phyloP scores from a whole-genome alignment of 306 rosid genomes.

The Acacia confusa region DNA sequence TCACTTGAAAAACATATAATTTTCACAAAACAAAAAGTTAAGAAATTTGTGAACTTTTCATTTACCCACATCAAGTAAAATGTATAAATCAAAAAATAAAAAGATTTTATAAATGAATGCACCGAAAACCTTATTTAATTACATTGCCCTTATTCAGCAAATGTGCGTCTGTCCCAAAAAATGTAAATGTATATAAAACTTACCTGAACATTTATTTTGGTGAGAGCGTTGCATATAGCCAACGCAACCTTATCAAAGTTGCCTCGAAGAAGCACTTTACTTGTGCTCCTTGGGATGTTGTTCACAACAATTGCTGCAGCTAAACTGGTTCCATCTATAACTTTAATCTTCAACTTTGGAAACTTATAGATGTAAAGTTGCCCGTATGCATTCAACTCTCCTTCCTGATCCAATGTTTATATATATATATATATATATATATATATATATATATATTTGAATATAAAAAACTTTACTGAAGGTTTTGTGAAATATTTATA shows the following conservation, averaged over 20 bases:
- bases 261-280: constrained; percentile 58
- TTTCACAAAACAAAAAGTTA: not conserved
- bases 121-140: not conserved
- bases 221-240: constrained; percentile 37
- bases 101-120: not conserved
- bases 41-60: not conserved
- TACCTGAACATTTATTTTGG: constrained; percentile 8
- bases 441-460: too few relatives aligned
- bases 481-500: not conserved
- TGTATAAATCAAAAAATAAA: not conserved
- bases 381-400: constrained; percentile 42
- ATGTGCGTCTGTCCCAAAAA: too few relatives aligned
- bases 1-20: not conserved
- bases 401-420: too few relatives aligned
- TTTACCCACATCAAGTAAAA: not conserved
- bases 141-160: not conserved
- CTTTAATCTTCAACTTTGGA: constrained; percentile 31
- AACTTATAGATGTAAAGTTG: constrained; percentile 37
- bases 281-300: constrained; percentile 55
- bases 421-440: too few relatives aligned
- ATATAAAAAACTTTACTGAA: not conserved
- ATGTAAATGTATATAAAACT: not conserved
- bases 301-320: constrained; percentile 50
- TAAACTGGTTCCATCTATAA: constrained; percentile 61
- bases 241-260: constrained; percentile 51